Percentiles rank a stretch among this genome's conserved stretches.
These are phyloP conservation scores for Alectoria sarmentosa DNA, from an alignment of 495 filamentous ascomycete species.

Conservation along the genomic window DNA sequence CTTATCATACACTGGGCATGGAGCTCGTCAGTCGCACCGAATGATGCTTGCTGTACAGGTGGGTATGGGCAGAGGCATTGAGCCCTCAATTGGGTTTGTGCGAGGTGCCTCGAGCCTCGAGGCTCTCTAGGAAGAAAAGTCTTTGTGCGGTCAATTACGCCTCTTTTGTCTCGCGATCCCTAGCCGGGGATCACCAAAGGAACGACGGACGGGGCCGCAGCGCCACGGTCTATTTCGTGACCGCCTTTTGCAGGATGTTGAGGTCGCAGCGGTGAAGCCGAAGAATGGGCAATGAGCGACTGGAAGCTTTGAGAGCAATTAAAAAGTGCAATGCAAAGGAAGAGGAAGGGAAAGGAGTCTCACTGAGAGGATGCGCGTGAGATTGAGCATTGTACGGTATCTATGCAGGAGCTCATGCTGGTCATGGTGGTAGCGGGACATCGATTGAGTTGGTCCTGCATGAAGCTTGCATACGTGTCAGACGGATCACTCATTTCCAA, in stretches of 20 bases:
- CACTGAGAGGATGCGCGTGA: constrained; percentile 8
- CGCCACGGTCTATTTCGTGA: constrained; percentile 19
- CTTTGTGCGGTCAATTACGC: constrained; percentile 17
- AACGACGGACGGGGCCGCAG: constrained; percentile 16
- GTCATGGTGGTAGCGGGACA: constrained; percentile 16
- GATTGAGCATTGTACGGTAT: constrained; percentile 10
- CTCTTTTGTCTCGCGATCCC: constrained; percentile 9
- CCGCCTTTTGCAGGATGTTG: constrained; percentile 18
- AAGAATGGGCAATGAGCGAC: constrained; percentile 4
- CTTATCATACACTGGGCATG: constrained; percentile 13
- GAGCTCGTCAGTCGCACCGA: neutral
- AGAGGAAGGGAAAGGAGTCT: neutral
- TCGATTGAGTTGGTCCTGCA: constrained; percentile 27
- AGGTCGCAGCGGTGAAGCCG: neutral
- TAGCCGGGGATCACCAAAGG: constrained; percentile 4
- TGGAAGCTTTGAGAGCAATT: neutral
- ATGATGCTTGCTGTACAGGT: constrained; percentile 3
- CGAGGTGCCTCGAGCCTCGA: neutral
- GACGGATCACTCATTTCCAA: constrained; percentile 25
- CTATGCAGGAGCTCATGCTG: neutral
- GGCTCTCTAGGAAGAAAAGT: constrained; percentile 5
- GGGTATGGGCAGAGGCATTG: neutral
- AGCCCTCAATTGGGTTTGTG: constrained; percentile 1
- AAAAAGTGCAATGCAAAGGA: neutral
- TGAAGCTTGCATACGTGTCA: constrained; percentile 29